phyloP scores from a whole-genome alignment of 305 asterid species.

The Fraxinus floribunda region DNA sequence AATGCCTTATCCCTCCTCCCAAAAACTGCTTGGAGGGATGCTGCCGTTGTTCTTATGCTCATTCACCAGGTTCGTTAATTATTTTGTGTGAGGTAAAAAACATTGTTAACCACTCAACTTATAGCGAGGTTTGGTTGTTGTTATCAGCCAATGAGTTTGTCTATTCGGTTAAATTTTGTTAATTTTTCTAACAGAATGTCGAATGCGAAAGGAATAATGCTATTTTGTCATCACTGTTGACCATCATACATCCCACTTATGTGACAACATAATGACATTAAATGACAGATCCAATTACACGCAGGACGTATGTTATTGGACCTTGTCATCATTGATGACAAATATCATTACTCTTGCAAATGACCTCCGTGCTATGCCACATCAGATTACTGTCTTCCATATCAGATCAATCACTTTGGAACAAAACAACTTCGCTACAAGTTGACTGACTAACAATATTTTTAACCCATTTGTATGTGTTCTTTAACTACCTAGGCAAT shows the following conservation, averaged over 20 bases:
- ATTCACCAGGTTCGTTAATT: constrained; percentile 58
- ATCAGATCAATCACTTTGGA: not conserved
- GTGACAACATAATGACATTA: not conserved
- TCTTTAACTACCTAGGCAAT: not conserved
- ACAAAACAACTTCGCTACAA: not conserved
- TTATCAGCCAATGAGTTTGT: not conserved
- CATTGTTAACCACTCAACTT: not conserved
- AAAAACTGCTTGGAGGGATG: constrained; percentile 58
- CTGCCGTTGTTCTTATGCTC: constrained; percentile 88
- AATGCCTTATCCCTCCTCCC: constrained; percentile 77
- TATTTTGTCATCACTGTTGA: not conserved
- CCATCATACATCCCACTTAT: not conserved
- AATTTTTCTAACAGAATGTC: not conserved
- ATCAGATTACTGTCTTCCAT: not conserved
- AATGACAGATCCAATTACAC: not conserved
- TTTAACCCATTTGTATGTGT: not conserved
- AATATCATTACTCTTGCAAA: not conserved
- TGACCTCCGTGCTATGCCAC: not conserved
- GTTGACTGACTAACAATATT: not conserved
- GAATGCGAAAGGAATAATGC: not conserved
- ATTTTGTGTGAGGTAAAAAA: not conserved
- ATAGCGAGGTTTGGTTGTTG: not conserved
- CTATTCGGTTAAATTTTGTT: too few relatives aligned
- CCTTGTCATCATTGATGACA: not conserved
- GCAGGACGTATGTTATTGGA: not conserved